Conservation (phyloP, 352 stramenopile genomes). For the Phytophthora pluvialis region DNA sequence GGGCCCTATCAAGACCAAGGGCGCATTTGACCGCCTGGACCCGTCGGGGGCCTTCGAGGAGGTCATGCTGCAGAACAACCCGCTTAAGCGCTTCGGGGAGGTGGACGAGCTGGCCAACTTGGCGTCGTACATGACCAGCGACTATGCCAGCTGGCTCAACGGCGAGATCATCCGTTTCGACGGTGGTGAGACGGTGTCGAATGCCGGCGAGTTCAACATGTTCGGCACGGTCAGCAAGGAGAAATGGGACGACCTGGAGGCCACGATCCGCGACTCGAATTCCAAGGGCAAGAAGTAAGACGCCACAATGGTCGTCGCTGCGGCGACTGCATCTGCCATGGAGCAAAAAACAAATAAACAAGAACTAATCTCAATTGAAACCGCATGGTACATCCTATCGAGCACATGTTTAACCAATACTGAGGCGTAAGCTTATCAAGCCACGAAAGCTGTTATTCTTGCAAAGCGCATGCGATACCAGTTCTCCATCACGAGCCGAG, state of each 20-base stretch:
- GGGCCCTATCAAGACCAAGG: slow-evolving; percentile 93
- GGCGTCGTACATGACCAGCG: slow-evolving; percentile 76
- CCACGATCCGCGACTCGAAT: slow-evolving; percentile 64
- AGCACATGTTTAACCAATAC: slow-evolving; percentile 4
- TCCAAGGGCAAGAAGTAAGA: slow-evolving; percentile 60
- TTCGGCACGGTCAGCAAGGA: slow-evolving; percentile 63
- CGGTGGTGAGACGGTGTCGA: slow-evolving; percentile 76
- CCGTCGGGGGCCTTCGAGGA: slow-evolving; percentile 73
- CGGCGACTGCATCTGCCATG: neutral
- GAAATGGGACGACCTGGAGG: slow-evolving; percentile 80
- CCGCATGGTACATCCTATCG: slow-evolving; percentile 15
- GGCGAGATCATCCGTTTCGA: slow-evolving; percentile 86
- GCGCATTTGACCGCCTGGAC: slow-evolving; percentile 81
- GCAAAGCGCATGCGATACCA: too few relatives aligned
- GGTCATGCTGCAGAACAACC: slow-evolving; percentile 73
- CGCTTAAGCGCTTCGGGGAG: slow-evolving; percentile 74
- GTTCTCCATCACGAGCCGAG: too few relatives aligned
- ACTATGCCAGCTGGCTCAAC: slow-evolving; percentile 86
- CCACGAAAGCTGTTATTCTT: too few relatives aligned
- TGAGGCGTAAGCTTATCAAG: neutral
- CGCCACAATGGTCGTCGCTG: neutral
- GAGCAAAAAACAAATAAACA: slow-evolving; percentile 1
- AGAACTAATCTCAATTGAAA: slow-evolving; percentile 15
- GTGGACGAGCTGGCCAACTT: slow-evolving; percentile 83
- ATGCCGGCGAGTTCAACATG: slow-evolving; percentile 85